Conservation (phyloP, 176 grass and related monocot genomes). For the Pharus latifolius region DNA sequence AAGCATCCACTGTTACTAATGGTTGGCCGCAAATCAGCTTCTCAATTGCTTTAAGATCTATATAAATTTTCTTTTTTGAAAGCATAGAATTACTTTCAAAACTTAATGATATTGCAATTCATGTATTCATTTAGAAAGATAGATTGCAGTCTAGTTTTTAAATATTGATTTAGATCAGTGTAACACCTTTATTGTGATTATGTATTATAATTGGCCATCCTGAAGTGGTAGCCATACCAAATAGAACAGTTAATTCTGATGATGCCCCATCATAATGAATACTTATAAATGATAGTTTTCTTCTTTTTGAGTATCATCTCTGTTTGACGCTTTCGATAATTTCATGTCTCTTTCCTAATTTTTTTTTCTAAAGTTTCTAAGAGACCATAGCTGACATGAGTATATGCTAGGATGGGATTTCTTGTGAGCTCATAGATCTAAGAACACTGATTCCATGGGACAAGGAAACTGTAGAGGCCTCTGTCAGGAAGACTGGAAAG, state of each 20-base stretch:
- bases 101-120: background rate
- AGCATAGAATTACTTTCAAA: no score
- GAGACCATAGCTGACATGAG: background rate
- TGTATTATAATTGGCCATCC: no score
- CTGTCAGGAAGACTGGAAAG: conserved; percentile 82
- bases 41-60: no score
- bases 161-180: background rate
- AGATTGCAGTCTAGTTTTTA: background rate
- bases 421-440: conserved; percentile 92
- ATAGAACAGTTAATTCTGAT: background rate
- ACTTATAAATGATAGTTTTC: background rate
- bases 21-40: no score
- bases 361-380: background rate
- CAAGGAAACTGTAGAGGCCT: conserved; percentile 78
- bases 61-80: no score
- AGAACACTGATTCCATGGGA: conserved; percentile 96
- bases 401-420: conserved; percentile 72
- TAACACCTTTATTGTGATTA: background rate
- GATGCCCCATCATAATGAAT: background rate
- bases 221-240: background rate
- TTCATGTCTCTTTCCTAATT: background rate
- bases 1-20: no score
- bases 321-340: background rate
- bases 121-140: background rate
- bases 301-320: background rate